A percentile compares a stretch with the other conserved stretches of the same genome.
phyloP scores from a whole-genome alignment of 2,329 filamentous ascomycete genomes.

The Aspergillus fructus region DNA sequence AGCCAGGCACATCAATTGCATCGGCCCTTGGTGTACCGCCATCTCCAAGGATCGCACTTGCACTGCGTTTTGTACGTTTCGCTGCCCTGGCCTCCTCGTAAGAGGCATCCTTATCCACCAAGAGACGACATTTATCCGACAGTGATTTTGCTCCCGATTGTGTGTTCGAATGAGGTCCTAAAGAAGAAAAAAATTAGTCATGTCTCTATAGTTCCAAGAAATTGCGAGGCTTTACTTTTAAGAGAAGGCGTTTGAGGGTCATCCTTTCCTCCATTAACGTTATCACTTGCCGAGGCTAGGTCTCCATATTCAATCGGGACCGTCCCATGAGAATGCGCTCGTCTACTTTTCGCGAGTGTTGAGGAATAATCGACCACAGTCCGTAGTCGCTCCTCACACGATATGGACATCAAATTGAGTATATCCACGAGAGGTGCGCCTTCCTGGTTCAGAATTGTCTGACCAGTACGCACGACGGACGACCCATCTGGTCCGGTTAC shows the following conservation, averaged over 20 bases:
- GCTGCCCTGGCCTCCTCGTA: conserved; percentile 70
- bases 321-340: conserved; percentile 74
- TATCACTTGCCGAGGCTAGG: conserved; percentile 53
- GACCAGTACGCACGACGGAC: conserved; percentile 62
- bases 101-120: conserved; percentile 66
- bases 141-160: conserved; percentile 46
- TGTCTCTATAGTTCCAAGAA: conserved; percentile 1
- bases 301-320: conserved; percentile 75
- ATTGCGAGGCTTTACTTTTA: conserved; percentile 38
- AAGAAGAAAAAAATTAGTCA: conserved; percentile 12
- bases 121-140: conserved; percentile 56
- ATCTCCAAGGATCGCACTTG: conserved; percentile 54
- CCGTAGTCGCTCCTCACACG: conserved; percentile 75
- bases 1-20: conserved; percentile 60
- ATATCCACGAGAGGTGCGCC: conserved; percentile 74
- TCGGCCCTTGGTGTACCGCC: conserved; percentile 51
- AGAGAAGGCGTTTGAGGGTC: conserved; percentile 31
- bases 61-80: conserved; percentile 65
- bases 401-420: conserved; percentile 76
- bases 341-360: conserved; percentile 67
- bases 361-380: conserved; percentile 76
- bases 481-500: conserved; percentile 62
- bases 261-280: conserved; percentile 38
- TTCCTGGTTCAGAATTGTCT: conserved; percentile 70
- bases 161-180: conserved; percentile 39